These are phyloP conservation scores for Botrytis galanthina DNA, from an alignment of 2,329 filamentous ascomycete species.

Conservation along the genomic window DNA sequence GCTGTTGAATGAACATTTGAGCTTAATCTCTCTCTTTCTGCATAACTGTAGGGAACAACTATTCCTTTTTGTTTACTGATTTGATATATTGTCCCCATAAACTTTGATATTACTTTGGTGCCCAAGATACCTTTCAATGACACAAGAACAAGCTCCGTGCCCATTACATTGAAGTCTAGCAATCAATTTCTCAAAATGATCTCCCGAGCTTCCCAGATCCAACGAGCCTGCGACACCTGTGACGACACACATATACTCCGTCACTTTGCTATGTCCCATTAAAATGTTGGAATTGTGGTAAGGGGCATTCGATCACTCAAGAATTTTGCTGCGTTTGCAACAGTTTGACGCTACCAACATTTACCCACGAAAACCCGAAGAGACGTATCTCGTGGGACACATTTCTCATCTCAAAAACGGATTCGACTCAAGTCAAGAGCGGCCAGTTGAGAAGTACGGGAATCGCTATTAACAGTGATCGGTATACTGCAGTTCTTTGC, in stretches of 20 bases:
- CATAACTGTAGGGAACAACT: neutral
- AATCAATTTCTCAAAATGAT: neutral
- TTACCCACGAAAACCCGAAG: accelerated
- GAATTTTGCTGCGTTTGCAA: neutral
- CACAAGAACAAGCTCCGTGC: neutral
- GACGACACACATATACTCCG: neutral
- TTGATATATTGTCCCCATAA: neutral
- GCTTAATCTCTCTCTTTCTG: neutral
- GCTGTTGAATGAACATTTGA: neutral
- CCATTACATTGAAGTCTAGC: neutral
- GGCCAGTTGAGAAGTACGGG: neutral
- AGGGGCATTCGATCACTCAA: accelerated
- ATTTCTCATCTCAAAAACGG: neutral
- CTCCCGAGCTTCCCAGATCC: neutral
- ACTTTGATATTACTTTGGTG: neutral
- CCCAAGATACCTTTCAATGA: neutral
- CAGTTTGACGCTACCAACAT: neutral
- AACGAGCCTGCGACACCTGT: accelerated
- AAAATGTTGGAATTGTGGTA: neutral
- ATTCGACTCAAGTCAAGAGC: neutral
- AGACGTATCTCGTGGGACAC: accelerated
- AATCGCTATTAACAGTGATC: neutral
- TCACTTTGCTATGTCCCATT: neutral
- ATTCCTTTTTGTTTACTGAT: neutral
- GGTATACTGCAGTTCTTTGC: neutral